Evolutionary conservation across 495 filamentous ascomycete species (phyloP).

Genomic region (Amniculicola lignicola): DNA sequence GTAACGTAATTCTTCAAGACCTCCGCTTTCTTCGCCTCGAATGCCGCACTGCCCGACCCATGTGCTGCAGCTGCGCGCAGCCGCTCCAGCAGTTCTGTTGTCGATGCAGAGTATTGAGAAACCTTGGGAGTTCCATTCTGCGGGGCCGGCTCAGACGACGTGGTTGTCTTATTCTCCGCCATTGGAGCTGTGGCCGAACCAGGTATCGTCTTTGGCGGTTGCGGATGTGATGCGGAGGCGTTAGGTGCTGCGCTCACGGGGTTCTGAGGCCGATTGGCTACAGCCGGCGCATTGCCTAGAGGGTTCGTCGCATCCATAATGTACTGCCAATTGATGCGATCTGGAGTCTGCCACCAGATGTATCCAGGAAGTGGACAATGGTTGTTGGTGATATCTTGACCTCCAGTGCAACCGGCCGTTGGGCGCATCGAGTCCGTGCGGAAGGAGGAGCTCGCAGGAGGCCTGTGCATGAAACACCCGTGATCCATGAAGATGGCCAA

Average conservation of each 20-base stretch:
- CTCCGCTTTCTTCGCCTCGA: constrained; percentile 46
- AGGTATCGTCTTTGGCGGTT: no score
- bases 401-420: no score
- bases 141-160: no score
- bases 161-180: no score
- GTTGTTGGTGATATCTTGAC: not conserved
- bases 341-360: constrained; percentile 7
- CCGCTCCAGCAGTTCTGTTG: constrained; percentile 32
- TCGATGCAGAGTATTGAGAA: constrained; percentile 33
- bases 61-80: constrained; percentile 26
- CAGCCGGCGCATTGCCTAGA: not conserved
- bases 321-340: not conserved
- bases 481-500: no score
- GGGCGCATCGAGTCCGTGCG: no score
- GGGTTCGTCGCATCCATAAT: constrained; percentile 3
- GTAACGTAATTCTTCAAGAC: constrained; percentile 46
- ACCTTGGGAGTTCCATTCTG: no score
- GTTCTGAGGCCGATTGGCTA: constrained; percentile 7
- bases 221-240: not conserved
- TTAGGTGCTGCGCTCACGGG: not conserved
- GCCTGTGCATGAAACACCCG: no score
- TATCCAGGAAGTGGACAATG: not conserved
- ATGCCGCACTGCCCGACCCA: constrained; percentile 34
- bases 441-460: no score
- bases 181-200: no score